Conservation (phyloP, 2,329 filamentous ascomycete species). For the Stachybotrys chartarum region DNA sequence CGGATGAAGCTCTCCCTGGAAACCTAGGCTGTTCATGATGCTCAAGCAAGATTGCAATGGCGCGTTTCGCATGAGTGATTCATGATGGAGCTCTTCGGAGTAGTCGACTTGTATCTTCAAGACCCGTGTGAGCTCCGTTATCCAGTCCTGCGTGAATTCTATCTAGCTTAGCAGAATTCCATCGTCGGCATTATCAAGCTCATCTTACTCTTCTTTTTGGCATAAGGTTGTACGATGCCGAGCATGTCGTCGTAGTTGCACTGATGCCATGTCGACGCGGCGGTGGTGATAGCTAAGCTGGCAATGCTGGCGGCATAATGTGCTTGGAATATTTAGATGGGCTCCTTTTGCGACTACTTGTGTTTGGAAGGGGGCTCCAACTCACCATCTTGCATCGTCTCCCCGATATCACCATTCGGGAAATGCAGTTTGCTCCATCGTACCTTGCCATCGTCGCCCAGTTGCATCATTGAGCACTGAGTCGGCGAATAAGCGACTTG, state of each 20-base stretch:
- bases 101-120: slow-evolving; percentile 75
- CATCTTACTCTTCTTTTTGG: slow-evolving; percentile 22
- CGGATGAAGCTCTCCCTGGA: slow-evolving; percentile 52
- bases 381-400: slow-evolving; percentile 41
- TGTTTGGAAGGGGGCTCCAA: background rate
- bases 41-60: slow-evolving; percentile 70
- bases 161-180: slow-evolving; percentile 9
- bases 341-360: background rate
- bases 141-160: slow-evolving; percentile 57
- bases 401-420: slow-evolving; percentile 38
- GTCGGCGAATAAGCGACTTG: slow-evolving; percentile 57
- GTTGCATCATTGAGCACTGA: slow-evolving; percentile 48
- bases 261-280: slow-evolving; percentile 36
- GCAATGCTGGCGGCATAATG: slow-evolving; percentile 53
- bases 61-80: slow-evolving; percentile 65
- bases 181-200: background rate
- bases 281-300: slow-evolving; percentile 47
- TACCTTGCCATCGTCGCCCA: slow-evolving; percentile 51
- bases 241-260: slow-evolving; percentile 65
- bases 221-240: slow-evolving; percentile 51
- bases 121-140: slow-evolving; percentile 60
- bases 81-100: slow-evolving; percentile 64
- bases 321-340: slow-evolving; percentile 23
- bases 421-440: slow-evolving; percentile 52
- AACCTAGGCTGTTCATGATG: slow-evolving; percentile 72